Base-by-base conservation (phyloP, 768 basidiomycete genomes). In the Paxillus rubicundulus region DNA sequence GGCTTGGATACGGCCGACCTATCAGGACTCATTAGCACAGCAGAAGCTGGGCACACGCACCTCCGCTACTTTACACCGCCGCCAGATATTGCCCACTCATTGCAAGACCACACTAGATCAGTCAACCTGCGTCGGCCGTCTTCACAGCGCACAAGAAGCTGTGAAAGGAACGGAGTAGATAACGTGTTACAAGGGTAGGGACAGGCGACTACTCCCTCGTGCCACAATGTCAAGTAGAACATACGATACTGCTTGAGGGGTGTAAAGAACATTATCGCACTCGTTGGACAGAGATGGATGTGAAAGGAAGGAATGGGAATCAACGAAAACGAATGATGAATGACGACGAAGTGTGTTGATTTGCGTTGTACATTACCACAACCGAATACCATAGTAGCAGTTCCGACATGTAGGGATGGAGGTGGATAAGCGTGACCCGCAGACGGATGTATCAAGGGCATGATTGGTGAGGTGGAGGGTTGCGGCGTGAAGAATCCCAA, bases 321-420 rank as follows among this genome's bases (percentile, higher is more conserved):
- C 55, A 68, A 62, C 63, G 59, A 58, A 55, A 24, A 24, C 24
- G 24, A 24, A 57, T 55, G 42, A 59, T 63, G 61, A 49, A 57
- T 58, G 67, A 24, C 24, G 65, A 63, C 59, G 67, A 47, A 51
- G 49, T 58, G 64, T 57, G 60, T 53, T 60, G 63, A 50, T 65
- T 59, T 61, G 66, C 65, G 63, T 70, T 70, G 70, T 71, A 69
- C 70, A 71, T 49, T 68, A 63, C 63, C 69, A 71, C 66, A 53
- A 70, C 55, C 53, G 54, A 67, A 69, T 68, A 69, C 62, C 69
- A 58, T 68, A 71, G 66, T 61, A 70, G 61, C 68, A 71, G 65
- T 64, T 66, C 56, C 56, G 47, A 51, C 50, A 54, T 24, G 54
- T 57, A 47, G 56, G 45, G 45, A 67, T 61, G 52, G 64, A 52